Evolutionary conservation across 345 rosid species (phyloP).

Genomic region (Boechera stricta): DNA sequence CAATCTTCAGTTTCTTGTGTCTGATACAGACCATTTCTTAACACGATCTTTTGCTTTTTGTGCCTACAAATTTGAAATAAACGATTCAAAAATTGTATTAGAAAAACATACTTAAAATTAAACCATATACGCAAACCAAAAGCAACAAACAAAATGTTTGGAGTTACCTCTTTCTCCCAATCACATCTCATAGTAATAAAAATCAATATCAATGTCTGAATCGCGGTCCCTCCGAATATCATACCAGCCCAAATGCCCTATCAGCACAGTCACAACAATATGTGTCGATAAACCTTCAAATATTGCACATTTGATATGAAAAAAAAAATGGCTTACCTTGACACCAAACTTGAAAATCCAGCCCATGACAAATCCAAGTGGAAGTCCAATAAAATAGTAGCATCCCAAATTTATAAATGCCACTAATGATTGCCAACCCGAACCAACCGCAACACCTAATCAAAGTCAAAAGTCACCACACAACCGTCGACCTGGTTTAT

Average conservation of each 20-base stretch:
- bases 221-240: conserved; percentile 10
- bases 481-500: not conserved
- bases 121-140: not conserved
- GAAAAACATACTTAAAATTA: not conserved
- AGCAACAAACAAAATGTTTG: not conserved
- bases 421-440: conserved; percentile 71
- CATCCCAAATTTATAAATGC: conserved; percentile 73
- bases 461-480: not conserved
- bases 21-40: conserved; percentile 2
- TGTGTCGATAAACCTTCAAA: not conserved
- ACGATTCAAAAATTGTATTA: not conserved
- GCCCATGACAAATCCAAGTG: conserved; percentile 66
- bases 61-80: not conserved
- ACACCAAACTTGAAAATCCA: conserved; percentile 63
- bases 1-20: not conserved
- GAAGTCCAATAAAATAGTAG: conserved; percentile 67
- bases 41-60: conserved; percentile 3
- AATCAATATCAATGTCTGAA: conserved; percentile 20
- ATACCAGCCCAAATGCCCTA: conserved; percentile 34
- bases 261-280: not conserved
- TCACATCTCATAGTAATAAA: conserved; percentile 15
- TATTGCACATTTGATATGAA: not conserved
- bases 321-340: conserved; percentile 40
- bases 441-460: conserved; percentile 78
- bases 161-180: conserved; percentile 33